Evolutionary conservation across 208 protist species (phyloP).

Genomic region (Trypanosomatidae sp.): DNA sequence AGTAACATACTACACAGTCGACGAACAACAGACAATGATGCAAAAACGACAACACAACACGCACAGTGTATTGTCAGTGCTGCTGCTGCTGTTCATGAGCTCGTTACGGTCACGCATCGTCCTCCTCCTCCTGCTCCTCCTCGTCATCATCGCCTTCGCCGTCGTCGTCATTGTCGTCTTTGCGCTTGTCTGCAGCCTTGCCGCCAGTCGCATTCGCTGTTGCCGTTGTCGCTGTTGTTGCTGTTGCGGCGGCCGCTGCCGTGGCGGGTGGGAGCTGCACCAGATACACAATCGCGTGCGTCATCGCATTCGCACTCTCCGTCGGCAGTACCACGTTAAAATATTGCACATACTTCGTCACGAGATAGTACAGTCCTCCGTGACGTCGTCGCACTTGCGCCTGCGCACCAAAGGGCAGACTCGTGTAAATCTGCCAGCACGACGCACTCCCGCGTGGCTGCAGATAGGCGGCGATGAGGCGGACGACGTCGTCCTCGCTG

Average conservation of each 20-base stretch:
- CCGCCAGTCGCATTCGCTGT: too few species aligned
- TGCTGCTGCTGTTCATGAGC: too few species aligned
- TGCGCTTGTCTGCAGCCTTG: too few species aligned
- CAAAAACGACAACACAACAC: too few species aligned
- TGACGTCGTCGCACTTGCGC: slow-evolving; percentile 53
- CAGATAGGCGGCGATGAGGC: slow-evolving; percentile 60
- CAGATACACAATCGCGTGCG: slow-evolving; percentile 62
- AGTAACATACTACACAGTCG: too few species aligned
- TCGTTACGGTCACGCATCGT: too few species aligned
- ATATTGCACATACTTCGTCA: slow-evolving; percentile 54
- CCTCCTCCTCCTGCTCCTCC: slow-evolving; percentile 8
- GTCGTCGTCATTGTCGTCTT: slow-evolving; percentile 3
- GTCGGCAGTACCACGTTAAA: slow-evolving; percentile 72
- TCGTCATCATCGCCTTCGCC: slow-evolving; percentile 7
- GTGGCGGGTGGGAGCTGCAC: slow-evolving; percentile 29
- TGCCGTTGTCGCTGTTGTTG: too few species aligned
- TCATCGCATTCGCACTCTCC: slow-evolving; percentile 41
- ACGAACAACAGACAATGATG: too few species aligned
- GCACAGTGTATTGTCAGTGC: too few species aligned
- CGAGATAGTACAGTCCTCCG: slow-evolving; percentile 67
- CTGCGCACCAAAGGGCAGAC: slow-evolving; percentile 68
- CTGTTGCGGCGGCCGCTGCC: too few species aligned
- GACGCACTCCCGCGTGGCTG: slow-evolving; percentile 26
- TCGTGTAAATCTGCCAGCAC: slow-evolving; percentile 28
- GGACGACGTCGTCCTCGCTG: slow-evolving; percentile 62